Percentiles rank a stretch among this genome's conserved stretches.
phyloP scores from a whole-genome alignment of 345 rosid genomes.

The Pseudoturritis turrita region DNA sequence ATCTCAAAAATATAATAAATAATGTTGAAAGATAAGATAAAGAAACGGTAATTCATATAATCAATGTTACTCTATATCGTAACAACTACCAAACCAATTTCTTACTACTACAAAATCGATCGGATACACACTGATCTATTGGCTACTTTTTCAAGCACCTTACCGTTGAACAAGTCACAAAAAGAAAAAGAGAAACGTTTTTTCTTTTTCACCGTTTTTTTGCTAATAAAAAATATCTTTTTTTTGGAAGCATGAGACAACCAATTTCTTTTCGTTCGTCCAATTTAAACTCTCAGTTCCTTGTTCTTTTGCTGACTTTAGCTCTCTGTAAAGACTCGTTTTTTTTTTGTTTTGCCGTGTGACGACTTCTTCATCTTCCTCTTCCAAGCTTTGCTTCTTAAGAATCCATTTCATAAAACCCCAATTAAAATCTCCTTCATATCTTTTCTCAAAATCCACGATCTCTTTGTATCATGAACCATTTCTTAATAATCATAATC shows the following conservation, averaged over 20 bases:
- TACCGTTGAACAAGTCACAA: conserved; percentile 14
- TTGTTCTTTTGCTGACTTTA: conserved; percentile 19
- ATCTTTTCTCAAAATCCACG: neutral
- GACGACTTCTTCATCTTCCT: conserved; percentile 22
- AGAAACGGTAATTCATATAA: neutral
- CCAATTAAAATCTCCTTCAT: neutral
- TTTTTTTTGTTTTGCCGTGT: conserved; percentile 12
- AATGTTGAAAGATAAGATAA: neutral
- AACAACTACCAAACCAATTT: neutral
- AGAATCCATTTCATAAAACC: neutral
- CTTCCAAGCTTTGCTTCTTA: conserved; percentile 10
- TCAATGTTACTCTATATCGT: neutral
- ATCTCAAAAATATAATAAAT: no score
- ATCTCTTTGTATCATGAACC: neutral
- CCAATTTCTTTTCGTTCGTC: neutral
- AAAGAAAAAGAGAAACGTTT: neutral
- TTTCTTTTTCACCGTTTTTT: neutral
- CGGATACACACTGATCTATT: neutral
- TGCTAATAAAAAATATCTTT: neutral
- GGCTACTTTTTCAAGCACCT: conserved; percentile 3
- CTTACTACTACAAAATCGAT: neutral
- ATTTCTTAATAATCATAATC: neutral
- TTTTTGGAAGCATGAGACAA: neutral
- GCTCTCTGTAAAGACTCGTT: conserved; percentile 14
- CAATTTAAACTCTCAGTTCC: neutral